A percentile compares a stretch with the other conserved stretches of the same genome.
These are phyloP conservation scores for Trichosporon sp. DNA, from an alignment of 1,284 basidiomycete species.

Conservation along the genomic window DNA sequence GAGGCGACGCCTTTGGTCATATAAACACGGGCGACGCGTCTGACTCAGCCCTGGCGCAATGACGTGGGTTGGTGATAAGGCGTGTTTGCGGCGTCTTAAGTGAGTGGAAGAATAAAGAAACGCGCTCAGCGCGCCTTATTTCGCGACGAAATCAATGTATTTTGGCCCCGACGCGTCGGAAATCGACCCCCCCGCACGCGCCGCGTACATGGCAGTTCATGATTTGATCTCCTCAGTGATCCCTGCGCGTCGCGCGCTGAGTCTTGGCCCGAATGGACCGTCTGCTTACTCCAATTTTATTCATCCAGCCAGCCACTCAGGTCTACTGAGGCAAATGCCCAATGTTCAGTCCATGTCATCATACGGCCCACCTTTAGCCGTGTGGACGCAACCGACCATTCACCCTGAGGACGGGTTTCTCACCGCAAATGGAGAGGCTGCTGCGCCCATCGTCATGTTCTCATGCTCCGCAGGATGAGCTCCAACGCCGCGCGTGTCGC, in stretches of 20 bases:
- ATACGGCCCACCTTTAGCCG: neutral
- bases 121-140: neutral
- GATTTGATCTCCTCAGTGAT: neutral
- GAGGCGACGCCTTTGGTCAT: neutral
- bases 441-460: neutral
- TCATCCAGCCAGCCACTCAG: conserved; percentile 2
- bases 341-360: neutral
- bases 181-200: neutral
- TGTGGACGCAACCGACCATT: neutral
- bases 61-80: neutral
- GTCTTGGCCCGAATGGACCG: neutral
- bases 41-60: neutral
- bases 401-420: neutral
- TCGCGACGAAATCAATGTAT: neutral
- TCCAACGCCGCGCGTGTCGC: neutral
- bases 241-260: neutral
- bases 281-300: neutral
- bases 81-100: neutral
- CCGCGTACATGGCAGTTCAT: neutral
- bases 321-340: neutral
- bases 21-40: neutral
- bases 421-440: neutral
- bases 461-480: neutral
- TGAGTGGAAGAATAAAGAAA: neutral
- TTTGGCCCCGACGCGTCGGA: neutral